A percentile compares a stretch with the other conserved stretches of the same genome.
These are phyloP conservation scores for Phytophthora hibernalis DNA, from an alignment of 352 stramenopile species.

Conservation along the genomic window DNA sequence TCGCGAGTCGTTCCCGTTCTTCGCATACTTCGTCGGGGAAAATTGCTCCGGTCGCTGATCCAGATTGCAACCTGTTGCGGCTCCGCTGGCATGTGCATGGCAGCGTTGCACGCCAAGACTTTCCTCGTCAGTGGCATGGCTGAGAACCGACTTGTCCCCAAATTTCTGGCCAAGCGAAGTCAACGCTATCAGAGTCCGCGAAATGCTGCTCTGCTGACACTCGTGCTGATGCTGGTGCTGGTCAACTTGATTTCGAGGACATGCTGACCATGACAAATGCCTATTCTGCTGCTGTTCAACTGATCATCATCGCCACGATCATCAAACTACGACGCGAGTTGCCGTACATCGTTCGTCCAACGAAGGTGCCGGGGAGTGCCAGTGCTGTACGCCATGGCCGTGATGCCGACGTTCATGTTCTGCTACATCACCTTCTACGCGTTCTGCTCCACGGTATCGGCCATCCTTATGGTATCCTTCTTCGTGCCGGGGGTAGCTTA, in stretches of 20 bases:
- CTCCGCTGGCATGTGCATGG: conserved; percentile 89
- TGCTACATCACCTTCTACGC: conserved; percentile 61
- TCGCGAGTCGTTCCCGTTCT: conserved; percentile 86
- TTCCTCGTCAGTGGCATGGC: conserved; percentile 86
- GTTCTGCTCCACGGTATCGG: conserved; percentile 37
- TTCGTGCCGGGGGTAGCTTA: conserved; percentile 50
- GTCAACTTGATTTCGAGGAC: conserved; percentile 66
- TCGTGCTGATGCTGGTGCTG: conserved; percentile 50
- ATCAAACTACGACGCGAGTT: conserved; percentile 84
- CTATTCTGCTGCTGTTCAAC: conserved; percentile 82
- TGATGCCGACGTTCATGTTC: conserved; percentile 52
- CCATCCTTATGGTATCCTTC: conserved; percentile 42
- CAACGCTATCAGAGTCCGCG: conserved; percentile 44
- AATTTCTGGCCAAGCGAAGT: conserved; percentile 69
- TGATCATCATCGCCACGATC: conserved; percentile 92
- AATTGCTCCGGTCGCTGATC: conserved; percentile 85
- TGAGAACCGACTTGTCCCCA: conserved; percentile 84
- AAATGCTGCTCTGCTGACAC: conserved; percentile 43
- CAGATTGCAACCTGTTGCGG: conserved; percentile 80
- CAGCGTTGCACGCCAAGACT: conserved; percentile 90
- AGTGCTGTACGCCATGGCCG: conserved; percentile 41
- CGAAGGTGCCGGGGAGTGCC: conserved; percentile 53
- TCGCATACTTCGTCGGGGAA: conserved; percentile 84
- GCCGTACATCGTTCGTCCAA: conserved; percentile 75
- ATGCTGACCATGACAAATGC: conserved; percentile 92